Conservation (phyloP, 2,329 filamentous ascomycete species). For the Claviceps fusiformis region DNA sequence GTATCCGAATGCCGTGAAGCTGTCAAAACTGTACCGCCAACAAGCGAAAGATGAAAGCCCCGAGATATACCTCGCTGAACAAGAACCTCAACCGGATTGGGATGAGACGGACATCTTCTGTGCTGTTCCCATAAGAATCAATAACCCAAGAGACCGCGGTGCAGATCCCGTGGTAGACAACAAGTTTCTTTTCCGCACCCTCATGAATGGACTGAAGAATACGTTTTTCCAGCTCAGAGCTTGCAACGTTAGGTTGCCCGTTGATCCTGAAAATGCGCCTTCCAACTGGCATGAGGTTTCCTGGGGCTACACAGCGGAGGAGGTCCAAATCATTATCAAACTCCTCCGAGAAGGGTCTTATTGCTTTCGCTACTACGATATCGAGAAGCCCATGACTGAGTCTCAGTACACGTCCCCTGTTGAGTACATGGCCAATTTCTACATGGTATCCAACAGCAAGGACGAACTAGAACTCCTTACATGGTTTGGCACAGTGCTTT, state of each 20-base stretch:
- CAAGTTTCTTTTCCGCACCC: conserved; percentile 93
- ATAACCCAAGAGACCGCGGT: conserved; percentile 77
- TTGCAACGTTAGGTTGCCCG: conserved; percentile 62
- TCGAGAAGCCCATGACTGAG: conserved; percentile 64
- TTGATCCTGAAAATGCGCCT: conserved; percentile 68
- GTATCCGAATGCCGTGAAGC: conserved; percentile 86
- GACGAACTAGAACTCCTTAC: conserved; percentile 97
- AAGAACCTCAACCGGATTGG: conserved; percentile 75
- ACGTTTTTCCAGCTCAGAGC: conserved; percentile 89
- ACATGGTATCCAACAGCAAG: conserved; percentile 84
- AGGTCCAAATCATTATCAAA: conserved; percentile 92
- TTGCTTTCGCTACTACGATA: conserved; percentile 93
- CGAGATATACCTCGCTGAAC: conserved; percentile 77
- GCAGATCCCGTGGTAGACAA: conserved; percentile 90
- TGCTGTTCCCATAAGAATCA: conserved; percentile 90
- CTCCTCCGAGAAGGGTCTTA: conserved; percentile 92
- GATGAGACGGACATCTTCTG: conserved; percentile 97
- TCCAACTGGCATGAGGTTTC: conserved; percentile 91
- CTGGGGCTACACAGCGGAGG: conserved; percentile 92
- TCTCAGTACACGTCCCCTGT: conserved; percentile 67
- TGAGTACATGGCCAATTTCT: conserved; percentile 87
- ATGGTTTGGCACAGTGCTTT: conserved; percentile 95
- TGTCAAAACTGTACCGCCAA: conserved; percentile 64
- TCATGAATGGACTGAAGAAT: conserved; percentile 91
- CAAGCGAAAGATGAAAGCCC: conserved; percentile 47